Evolutionary conservation across 164 flowering plant species (phyloP), one percentile per base, ranked within the genome.

Genomic region (Protea cynaroides): DNA sequence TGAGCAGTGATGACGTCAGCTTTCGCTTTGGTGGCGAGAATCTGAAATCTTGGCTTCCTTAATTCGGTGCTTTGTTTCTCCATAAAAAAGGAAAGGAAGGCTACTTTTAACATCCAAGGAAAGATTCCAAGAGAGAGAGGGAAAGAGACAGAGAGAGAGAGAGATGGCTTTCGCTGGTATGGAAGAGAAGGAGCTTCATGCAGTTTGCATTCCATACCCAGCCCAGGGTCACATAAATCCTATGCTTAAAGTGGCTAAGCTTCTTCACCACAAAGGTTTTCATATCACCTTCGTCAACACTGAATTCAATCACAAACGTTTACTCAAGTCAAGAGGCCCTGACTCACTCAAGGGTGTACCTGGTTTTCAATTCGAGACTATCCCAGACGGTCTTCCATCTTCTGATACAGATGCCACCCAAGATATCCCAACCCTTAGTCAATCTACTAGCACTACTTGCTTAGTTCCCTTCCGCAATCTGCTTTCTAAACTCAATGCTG

Each of bases 331-430:
- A 43, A 64, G 59, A 43, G 94, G 94, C 3, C 72, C 79, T 0
- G 76, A 77, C 17, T 70, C 67, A 7, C 59, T 76, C 1, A 59
- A 72, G 56, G 82, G 81, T 8, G 22, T 80, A 4, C 57, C 64
- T 0, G 79, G 74, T 56, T 83, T 88, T 59, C 70, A 54, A 23
- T 86, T 86, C 69, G 79, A 76, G 59, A 60, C 87, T 19, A 88
- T 88, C 15, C 86, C 86, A 0, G 94, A 87, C 24, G 89, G 94
- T 4, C 40, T 85, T 47, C 90, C 90, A 0, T 78, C 78, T 0
- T 76, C 88, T 0, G 85, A 84, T 22, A 43, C 44, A 0, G 78
- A 83, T n/a, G 79, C 77, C 0, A 82, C 88, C 11, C 90, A 82
- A 65, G 82, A 85, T 57, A 25, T 83, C 22, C 76, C 82, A 0